A percentile compares a stretch with the other conserved stretches of the same genome.
These are phyloP conservation scores for Trichoderma orchidacearum DNA, from an alignment of 495 filamentous ascomycete species.

Conservation along the genomic window DNA sequence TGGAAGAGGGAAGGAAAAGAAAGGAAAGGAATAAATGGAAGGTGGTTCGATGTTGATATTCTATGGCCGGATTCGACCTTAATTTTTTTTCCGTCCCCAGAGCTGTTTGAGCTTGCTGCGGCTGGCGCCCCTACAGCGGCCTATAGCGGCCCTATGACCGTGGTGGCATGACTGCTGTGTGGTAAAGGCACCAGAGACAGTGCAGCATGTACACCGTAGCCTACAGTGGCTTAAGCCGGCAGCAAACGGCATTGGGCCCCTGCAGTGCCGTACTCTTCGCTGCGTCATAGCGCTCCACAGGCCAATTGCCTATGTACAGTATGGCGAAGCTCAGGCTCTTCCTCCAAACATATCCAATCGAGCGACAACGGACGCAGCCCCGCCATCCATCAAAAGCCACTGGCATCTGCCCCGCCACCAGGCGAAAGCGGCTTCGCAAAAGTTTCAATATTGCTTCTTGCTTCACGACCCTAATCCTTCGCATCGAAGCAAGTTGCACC, in stretches of 20 bases:
- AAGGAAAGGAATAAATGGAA: neutral
- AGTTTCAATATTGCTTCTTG: neutral
- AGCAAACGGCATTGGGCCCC: too few species aligned
- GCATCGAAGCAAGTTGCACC: too few species aligned
- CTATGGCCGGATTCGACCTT: neutral
- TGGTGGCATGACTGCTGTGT: too few species aligned
- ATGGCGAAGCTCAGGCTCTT: neutral
- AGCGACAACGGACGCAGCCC: conserved; percentile 1
- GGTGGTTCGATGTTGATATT: neutral
- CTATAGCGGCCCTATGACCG: neutral
- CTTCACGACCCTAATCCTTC: neutral
- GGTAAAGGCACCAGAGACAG: too few species aligned
- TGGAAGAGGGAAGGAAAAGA: neutral
- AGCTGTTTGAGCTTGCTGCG: neutral
- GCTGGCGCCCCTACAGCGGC: neutral
- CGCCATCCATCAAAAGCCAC: neutral
- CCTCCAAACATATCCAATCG: too few species aligned
- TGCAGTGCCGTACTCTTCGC: neutral
- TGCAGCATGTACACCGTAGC: too few species aligned
- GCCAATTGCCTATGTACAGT: neutral
- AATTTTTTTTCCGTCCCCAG: neutral
- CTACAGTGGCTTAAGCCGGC: too few species aligned
- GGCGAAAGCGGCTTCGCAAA: neutral
- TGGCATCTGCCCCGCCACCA: neutral
- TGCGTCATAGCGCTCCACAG: neutral